A percentile compares a stretch with the other conserved stretches of the same genome.
phyloP scores from a whole-genome alignment of 768 basidiomycete species.

The Paxillus involutus region DNA sequence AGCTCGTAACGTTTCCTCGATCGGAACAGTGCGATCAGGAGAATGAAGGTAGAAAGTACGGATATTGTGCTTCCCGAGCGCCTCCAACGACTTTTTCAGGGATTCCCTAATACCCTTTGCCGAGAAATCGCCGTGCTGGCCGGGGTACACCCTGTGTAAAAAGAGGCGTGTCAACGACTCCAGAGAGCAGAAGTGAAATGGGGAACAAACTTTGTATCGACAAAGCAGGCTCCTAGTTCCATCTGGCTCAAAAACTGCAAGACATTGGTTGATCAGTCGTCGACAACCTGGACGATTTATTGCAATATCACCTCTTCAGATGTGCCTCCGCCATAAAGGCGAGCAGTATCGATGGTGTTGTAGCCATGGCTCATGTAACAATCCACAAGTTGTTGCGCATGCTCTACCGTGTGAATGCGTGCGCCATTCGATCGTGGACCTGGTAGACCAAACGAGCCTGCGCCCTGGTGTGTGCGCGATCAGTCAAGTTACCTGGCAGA shows the following conservation, averaged over 20 bases:
- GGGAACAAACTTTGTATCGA: conserved; percentile 19
- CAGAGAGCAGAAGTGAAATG: neutral
- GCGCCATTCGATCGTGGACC: conserved; percentile 21
- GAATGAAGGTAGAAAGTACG: conserved; percentile 43
- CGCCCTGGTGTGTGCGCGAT: conserved; percentile 11
- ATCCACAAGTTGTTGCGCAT: conserved; percentile 12
- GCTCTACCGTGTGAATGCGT: conserved; percentile 15
- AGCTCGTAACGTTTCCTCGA: conserved; percentile 44
- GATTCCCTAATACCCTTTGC: conserved; percentile 11
- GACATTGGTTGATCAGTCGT: neutral
- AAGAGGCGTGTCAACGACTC: neutral
- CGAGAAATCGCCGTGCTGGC: conserved; percentile 5
- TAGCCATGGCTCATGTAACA: conserved; percentile 16
- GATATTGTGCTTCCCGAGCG: conserved; percentile 12
- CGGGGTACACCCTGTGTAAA: conserved; percentile 6
- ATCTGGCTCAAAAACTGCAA: conserved; percentile 16
- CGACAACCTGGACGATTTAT: neutral
- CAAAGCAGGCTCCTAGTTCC: conserved; percentile 8
- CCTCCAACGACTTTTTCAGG: conserved; percentile 10
- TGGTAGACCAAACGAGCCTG: conserved; percentile 18
- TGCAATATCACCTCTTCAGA: conserved; percentile 21
- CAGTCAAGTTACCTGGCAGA: neutral
- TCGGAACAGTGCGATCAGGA: conserved; percentile 43
- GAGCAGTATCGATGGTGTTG: conserved; percentile 21
- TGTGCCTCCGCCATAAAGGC: conserved; percentile 20